Base-by-base conservation (phyloP, 805 yeast genomes). In the Candida glaebosa region DNA sequence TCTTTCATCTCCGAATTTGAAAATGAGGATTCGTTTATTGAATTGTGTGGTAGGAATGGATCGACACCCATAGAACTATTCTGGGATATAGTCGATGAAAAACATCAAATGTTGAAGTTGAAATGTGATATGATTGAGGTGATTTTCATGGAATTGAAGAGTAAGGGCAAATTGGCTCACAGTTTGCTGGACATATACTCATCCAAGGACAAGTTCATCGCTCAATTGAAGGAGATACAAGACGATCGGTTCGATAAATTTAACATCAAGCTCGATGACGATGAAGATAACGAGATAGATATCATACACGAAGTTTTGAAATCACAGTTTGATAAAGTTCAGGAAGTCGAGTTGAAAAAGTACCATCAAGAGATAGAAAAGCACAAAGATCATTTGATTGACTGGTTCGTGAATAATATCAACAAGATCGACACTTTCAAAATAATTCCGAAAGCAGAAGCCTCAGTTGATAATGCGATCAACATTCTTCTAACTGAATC, bases 41-140 rank as follows among this genome's bases (percentile, higher is more conserved):
- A 73, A 17, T 47, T 88, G 28, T 70, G 88, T 42, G 96, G 95
- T 0, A 72, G 89, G 40, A 69, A 76, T 34, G 96, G 96, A 0
- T 87, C 96, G 0, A 73, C 81, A 1, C 84, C 96, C 1, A 54
- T 82, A 32, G 95, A 88, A 47, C 60, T 86, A 31, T 88, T 84
- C 57, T 76, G 87, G 77, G 96, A 89, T 57, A 52, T 75, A 0
- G 71, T 84, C 3, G 89, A 84, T 49, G 82, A 78, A 42, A 80
- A 78, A 50, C 71, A 74, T 25, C 75, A 80, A 40, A 53, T 69
- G 1, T 55, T 85, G 34, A 75, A 73, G 44, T 78, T 81, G 17
- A 78, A 80, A 53, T 76, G 76, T 40, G 87, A 82, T 39, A 60
- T 82, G 32, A 75, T 81, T 1, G 75, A 76, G 38, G 81, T 75